Percentiles rank a stretch among this genome's conserved stretches.
These are phyloP conservation scores for Coriaria nepalensis DNA, from an alignment of 306 rosid species.

Conservation along the genomic window DNA sequence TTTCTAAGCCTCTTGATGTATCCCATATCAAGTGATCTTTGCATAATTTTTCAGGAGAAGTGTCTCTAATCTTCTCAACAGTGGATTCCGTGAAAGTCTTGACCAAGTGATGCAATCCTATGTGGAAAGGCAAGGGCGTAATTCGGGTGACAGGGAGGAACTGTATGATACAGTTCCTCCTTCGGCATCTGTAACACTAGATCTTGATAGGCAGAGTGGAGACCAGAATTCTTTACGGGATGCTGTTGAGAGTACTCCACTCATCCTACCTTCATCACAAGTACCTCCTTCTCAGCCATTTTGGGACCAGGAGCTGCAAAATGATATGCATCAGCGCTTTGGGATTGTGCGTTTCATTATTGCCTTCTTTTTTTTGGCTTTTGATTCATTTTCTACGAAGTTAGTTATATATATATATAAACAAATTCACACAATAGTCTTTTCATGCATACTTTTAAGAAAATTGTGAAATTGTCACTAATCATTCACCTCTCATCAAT, in stretches of 20 bases:
- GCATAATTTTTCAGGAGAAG: constrained; percentile 68
- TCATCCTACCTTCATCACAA: constrained; percentile 41
- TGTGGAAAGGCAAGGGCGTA: constrained; percentile 72
- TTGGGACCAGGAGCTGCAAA: constrained; percentile 56
- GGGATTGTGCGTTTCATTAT: constrained; percentile 46
- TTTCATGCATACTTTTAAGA: too few species aligned
- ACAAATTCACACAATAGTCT: constrained; percentile 1
- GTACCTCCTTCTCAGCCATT: constrained; percentile 45
- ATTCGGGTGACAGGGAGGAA: constrained; percentile 54
- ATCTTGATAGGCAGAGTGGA: constrained; percentile 33
- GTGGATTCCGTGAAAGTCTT: constrained; percentile 91
- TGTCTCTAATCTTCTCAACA: constrained; percentile 85
- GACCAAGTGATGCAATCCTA: constrained; percentile 83
- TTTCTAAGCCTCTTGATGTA: constrained; percentile 9
- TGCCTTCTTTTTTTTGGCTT: constrained; percentile 2
- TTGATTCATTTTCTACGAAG: constrained; percentile 8
- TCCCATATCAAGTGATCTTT: not conserved
- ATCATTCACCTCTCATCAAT: too few species aligned
- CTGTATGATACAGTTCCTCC: constrained; percentile 43
- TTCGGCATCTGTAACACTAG: constrained; percentile 44
- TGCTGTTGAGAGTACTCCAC: constrained; percentile 27
- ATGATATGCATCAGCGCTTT: constrained; percentile 54
- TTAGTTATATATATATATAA: not conserved
- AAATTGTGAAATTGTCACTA: too few species aligned
- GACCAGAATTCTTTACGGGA: constrained; percentile 33